Evolutionary conservation across 2,329 filamentous ascomycete genomes (phyloP), one percentile per base, ranked within the genome.

Genomic region (Aureobasidium pullulans): DNA sequence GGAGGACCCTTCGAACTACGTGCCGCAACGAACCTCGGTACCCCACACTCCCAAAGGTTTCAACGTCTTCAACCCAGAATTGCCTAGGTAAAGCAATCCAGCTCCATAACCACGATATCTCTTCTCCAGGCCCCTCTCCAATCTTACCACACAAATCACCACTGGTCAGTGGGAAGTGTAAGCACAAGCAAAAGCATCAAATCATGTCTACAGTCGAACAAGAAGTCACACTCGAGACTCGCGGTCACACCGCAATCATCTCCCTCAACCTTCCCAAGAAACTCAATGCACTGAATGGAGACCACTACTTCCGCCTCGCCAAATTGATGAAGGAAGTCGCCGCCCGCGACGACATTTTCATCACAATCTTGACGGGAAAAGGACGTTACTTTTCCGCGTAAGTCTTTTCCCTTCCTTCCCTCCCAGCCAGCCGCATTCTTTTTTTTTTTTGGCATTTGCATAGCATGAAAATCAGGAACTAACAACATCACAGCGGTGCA

Each of bases 371-470:
- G 3, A 89, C 90, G 0, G 94, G 85, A 68, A 92, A 84, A 61
- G 93, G 93, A 11, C 80, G 81, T 3, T 86, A 79, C 72, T 97
- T 97, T 77, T 96, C 91, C 9, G 92, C 93, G 89, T 96, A 81
- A 68, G 83, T 66, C 16, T 2, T 19, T 46, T 39, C n/a, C 23
- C 23, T 36, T 43, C 2, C 31, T 52, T 28, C 57, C 57, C 15
- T 11, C 6, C 42, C 31, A 19, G 36, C 15, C 19, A 6, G 37
- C n/a, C 6, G 8, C 1, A 52, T 13, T 15, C 44, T 42, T 56
- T n/a, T 31, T 13, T 11, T 23, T 13, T 11, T n/a, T 52, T 40
- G 31, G 13, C n/a, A n/a, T n/a, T n/a, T 32, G 15, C 8, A 23
- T 13, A 15, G 7, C 34, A 28, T 36, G 3, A 46, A 13, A 23